Base-by-base conservation (phyloP, 352 stramenopile genomes). In the Stramenopiles sp. region DNA sequence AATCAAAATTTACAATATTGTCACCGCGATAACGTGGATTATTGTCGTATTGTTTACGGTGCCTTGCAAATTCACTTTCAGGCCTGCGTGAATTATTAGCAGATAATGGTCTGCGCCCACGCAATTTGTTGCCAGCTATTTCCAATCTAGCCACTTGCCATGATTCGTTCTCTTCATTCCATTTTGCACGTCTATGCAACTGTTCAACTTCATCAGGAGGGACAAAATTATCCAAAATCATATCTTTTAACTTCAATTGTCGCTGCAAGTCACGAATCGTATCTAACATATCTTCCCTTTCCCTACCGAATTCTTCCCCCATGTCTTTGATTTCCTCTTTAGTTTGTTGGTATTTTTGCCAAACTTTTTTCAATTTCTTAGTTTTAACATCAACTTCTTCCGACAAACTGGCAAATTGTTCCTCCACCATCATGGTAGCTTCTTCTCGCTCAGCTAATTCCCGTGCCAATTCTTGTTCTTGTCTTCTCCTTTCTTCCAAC, bases 361-460 rank as follows among this genome's bases (percentile, higher is more conserved):
- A 96, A 20, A 98, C 82, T 81, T 97, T 98, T 80, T 97, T 95
- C 31, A 98, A 85, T 83, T 98, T 97, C 27, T 90, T 90, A 0
- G 92, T 97, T 83, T 97, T 97, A 63, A 91, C 90, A 74, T 96
- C 87, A 0, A 97, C 91, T 81, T 97, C 90, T 43, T 97, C 92
- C 76, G 96, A 86, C 7, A 95, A 79, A 7, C 85, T 92, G 33
- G 85, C 85, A 81, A 94, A 96, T 82, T 95, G 90, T 78, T 97
- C 91, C 80, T 97, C 89, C 0, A 97, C 82, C 32, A 95, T 76
- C 81, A 97, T 82, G 78, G 95, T 95, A 30, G 88, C 92, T 80
- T 97, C 93, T 79, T 97, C 94, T 74, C 95, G 91, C 80, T 97
- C 92, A 0, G 89, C 90, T 33, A 97, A 85, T 78, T 96, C 90